Percentiles rank a stretch among this genome's conserved stretches.
Evolutionary conservation across 2,329 filamentous ascomycete species (phyloP).

Genomic region (Sclerotiophoma versabilis): DNA sequence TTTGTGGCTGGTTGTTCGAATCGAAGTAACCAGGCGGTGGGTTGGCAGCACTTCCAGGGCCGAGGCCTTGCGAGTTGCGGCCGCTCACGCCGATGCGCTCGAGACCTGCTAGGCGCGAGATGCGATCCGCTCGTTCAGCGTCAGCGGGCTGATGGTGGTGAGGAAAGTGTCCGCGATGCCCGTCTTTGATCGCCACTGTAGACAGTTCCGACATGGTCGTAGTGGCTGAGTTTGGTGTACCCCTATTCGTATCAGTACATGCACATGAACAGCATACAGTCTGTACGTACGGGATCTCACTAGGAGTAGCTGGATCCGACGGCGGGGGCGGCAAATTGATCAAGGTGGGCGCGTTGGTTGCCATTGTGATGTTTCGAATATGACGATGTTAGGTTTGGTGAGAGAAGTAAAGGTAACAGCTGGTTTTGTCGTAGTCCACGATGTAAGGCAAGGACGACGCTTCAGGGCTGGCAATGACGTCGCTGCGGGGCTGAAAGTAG

Average conservation of each 20-base stretch:
- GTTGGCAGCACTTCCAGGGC: slow-evolving; percentile 54
- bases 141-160: slow-evolving; percentile 75
- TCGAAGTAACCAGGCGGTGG: slow-evolving; percentile 76
- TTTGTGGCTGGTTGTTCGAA: slow-evolving; percentile 67
- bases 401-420: neutral
- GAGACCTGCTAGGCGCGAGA: slow-evolving; percentile 91
- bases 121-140: slow-evolving; percentile 91
- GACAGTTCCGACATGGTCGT: slow-evolving; percentile 91
- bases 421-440: slow-evolving; percentile 2
- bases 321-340: slow-evolving; percentile 85
- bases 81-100: slow-evolving; percentile 84
- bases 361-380: slow-evolving; percentile 30
- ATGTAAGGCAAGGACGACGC: slow-evolving; percentile 9
- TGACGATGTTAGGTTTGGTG: neutral
- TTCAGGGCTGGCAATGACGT: slow-evolving; percentile 14
- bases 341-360: slow-evolving; percentile 65
- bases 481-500: slow-evolving; percentile 12
- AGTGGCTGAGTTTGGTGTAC: slow-evolving; percentile 90
- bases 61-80: slow-evolving; percentile 54
- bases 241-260: slow-evolving; percentile 58
- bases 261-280: neutral
- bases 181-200: slow-evolving; percentile 95
- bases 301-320: slow-evolving; percentile 84
- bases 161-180: slow-evolving; percentile 81
- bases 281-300: slow-evolving; percentile 79